Percentiles rank a stretch among this genome's conserved stretches.
Conservation (phyloP, 495 filamentous ascomycete species). For the Chlorociboria aeruginascens region DNA sequence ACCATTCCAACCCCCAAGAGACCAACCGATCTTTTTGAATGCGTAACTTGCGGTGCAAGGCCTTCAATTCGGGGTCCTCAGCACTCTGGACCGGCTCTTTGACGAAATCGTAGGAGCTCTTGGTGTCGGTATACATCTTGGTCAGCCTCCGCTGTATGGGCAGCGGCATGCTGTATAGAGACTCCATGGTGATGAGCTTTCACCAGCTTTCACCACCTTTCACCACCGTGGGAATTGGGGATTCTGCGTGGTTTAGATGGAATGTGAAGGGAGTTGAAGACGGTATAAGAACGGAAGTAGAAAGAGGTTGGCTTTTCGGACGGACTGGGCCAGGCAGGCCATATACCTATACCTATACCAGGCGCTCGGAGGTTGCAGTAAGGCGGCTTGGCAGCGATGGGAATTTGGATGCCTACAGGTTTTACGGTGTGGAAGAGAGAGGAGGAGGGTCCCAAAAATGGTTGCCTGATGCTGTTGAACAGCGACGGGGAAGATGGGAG, state of each 20-base stretch:
- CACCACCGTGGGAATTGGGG: background rate
- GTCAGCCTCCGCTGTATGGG: constrained; percentile 62
- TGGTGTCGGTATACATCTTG: constrained; percentile 85
- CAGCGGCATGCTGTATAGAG: constrained; percentile 25
- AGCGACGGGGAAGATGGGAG: background rate
- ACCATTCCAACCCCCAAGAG: constrained; percentile 88
- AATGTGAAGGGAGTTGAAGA: background rate
- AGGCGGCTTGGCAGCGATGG: background rate
- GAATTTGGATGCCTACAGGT: constrained; percentile 12
- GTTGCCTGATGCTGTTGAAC: constrained; percentile 6
- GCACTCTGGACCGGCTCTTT: constrained; percentile 54
- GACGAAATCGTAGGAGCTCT: constrained; percentile 74
- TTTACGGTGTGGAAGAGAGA: background rate
- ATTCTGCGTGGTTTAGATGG: background rate
- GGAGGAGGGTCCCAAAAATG: constrained; percentile 2
- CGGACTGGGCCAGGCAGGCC: background rate
- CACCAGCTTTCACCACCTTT: background rate
- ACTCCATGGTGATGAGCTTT: constrained; percentile 7
- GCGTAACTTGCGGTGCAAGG: constrained; percentile 42
- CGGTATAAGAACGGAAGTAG: background rate
- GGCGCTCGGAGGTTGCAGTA: background rate
- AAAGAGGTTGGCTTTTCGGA: background rate
- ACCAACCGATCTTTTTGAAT: constrained; percentile 67
- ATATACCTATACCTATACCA: too few species aligned
- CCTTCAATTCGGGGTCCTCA: constrained; percentile 42